Conservation (phyloP, 345 rosid species). For the Camelina neglecta region DNA sequence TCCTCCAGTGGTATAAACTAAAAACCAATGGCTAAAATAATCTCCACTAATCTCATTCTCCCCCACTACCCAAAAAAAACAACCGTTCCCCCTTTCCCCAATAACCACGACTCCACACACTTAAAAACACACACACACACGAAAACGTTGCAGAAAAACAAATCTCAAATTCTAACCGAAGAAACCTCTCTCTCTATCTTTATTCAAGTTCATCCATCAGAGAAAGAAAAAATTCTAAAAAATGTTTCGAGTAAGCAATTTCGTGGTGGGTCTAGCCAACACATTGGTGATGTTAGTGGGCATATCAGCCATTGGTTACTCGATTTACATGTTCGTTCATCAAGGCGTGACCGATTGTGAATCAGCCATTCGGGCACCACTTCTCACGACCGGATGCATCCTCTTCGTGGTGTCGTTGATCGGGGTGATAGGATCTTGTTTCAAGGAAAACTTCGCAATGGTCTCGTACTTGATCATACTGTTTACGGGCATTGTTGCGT, state of each 20-base stretch:
- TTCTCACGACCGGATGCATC: constrained; percentile 39
- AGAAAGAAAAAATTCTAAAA: not conserved
- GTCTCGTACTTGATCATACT: constrained; percentile 38
- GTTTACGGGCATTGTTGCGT: constrained; percentile 32
- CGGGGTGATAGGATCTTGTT: constrained; percentile 47
- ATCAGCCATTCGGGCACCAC: constrained; percentile 36
- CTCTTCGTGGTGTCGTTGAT: constrained; percentile 39
- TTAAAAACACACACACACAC: not conserved
- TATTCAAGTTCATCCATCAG: not conserved
- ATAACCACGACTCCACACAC: constrained; percentile 27
- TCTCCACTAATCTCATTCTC: constrained; percentile 11
- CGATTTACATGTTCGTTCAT: constrained; percentile 43
- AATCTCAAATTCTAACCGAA: not conserved
- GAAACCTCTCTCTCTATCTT: not conserved
- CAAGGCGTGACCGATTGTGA: constrained; percentile 43
- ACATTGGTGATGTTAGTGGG: constrained; percentile 42
- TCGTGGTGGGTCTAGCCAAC: constrained; percentile 47
- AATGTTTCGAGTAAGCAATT: constrained; percentile 48
- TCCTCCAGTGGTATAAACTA: constrained; percentile 8
- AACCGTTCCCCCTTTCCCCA: constrained; percentile 32
- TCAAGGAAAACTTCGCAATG: constrained; percentile 41
- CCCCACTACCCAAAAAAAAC: constrained; percentile 29
- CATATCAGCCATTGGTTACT: constrained; percentile 42
- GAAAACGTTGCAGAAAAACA: constrained; percentile 25
- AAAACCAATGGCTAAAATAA: constrained; percentile 20